These are phyloP conservation scores for Diaporthe citri DNA, from an alignment of 2,329 filamentous ascomycete genomes.

Conservation along the genomic window DNA sequence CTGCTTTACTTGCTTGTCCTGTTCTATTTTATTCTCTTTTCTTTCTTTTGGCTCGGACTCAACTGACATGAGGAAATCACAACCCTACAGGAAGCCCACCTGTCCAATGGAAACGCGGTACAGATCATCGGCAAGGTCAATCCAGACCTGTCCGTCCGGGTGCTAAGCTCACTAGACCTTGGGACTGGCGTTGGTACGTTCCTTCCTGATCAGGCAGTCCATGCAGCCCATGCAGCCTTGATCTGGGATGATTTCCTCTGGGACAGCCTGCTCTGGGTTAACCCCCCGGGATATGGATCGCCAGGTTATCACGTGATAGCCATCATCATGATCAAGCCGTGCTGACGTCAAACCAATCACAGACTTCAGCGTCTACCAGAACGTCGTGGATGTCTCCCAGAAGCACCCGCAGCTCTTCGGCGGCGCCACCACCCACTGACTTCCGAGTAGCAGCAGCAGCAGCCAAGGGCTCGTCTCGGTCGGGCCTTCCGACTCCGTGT, in stretches of 20 bases:
- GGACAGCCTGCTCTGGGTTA: too few relatives aligned
- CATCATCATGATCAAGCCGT: not conserved
- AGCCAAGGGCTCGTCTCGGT: constrained; percentile 25
- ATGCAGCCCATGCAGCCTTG: not conserved
- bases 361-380: constrained; percentile 83
- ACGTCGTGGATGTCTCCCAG: constrained; percentile 89
- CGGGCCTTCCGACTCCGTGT: constrained; percentile 36
- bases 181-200: constrained; percentile 76
- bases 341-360: constrained; percentile 21
- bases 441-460: constrained; percentile 18
- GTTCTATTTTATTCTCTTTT: too few relatives aligned
- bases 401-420: constrained; percentile 84
- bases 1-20: too few relatives aligned
- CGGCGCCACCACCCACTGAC: constrained; percentile 53
- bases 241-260: too few relatives aligned
- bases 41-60: not conserved
- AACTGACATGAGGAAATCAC: not conserved
- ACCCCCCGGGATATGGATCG: not conserved
- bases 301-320: constrained; percentile 2
- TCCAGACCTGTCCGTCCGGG: constrained; percentile 77
- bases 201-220: constrained; percentile 10
- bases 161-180: constrained; percentile 77
- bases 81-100: constrained; percentile 73
- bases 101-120: constrained; percentile 76
- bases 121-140: constrained; percentile 87